These are phyloP conservation scores for Exutisphaerella laricina DNA, from an alignment of 2,329 filamentous ascomycete genomes.

Conservation along the genomic window DNA sequence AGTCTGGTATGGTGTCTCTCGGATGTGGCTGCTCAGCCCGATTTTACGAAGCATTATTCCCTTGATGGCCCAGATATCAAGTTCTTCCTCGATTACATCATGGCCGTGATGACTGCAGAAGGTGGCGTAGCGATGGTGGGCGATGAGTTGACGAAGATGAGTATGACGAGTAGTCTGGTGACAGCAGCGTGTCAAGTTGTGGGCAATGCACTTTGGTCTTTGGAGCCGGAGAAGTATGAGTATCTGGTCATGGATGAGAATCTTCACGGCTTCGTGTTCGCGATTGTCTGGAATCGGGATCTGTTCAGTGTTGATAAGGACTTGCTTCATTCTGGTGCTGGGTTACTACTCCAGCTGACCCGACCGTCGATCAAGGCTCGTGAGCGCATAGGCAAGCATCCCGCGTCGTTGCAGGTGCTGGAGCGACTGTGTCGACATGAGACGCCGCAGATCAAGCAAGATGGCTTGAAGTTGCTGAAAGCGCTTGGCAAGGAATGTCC, in stretches of 20 bases:
- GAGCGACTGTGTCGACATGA: slow-evolving; percentile 22
- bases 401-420: slow-evolving; percentile 14
- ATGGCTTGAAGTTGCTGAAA: slow-evolving; percentile 25
- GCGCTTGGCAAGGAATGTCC: slow-evolving; percentile 26
- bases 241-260: slow-evolving; percentile 9
- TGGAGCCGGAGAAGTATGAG: slow-evolving; percentile 8
- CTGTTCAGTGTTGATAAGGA: slow-evolving; percentile 15
- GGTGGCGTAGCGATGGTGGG: slow-evolving; percentile 1
- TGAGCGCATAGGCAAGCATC: slow-evolving; percentile 20
- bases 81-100: slow-evolving; percentile 7
- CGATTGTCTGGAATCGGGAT: slow-evolving; percentile 2
- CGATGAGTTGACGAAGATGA: slow-evolving; percentile 3
- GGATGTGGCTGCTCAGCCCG: slow-evolving; percentile 25
- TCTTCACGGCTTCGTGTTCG: slow-evolving; percentile 11
- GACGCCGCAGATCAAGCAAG: slow-evolving; percentile 25
- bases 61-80: slow-evolving; percentile 6
- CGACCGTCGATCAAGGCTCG: slow-evolving; percentile 21
- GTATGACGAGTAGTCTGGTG: slow-evolving; percentile 6
- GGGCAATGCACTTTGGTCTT: slow-evolving; percentile 27
- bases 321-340: slow-evolving; percentile 26
- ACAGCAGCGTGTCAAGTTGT: slow-evolving; percentile 28
- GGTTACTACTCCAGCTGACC: slow-evolving; percentile 27
- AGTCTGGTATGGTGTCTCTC: slow-evolving; percentile 30
- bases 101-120: slow-evolving; percentile 2
- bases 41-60: slow-evolving; percentile 16